Evolutionary conservation across 2,329 filamentous ascomycete species (phyloP), one percentile per base, ranked within the genome.

Genomic region (Thelonectria olida): DNA sequence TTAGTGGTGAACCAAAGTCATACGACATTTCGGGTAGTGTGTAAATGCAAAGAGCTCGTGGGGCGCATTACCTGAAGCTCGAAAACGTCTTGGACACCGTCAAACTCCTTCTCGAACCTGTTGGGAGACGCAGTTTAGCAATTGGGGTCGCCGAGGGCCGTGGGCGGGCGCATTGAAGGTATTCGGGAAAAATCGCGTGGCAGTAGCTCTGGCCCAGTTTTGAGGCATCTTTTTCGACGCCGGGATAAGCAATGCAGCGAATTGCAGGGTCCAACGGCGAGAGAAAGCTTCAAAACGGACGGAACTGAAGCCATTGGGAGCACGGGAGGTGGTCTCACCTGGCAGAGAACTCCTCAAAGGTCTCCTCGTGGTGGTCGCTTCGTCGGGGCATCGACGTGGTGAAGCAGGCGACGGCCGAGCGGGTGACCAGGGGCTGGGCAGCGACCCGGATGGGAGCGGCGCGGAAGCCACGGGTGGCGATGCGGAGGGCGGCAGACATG

Each of bases 91-190:
- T 98, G 93, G 70, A 99, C 96, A 76, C 84, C 82, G 67, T 99
- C 95, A 78, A 99, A 99, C 84, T 99, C 96, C 89, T 97, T 97
- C 88, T 99, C 96, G 78, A 97, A 99, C 85, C 96, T 99, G 79
- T 76, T 54, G 36, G 50, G 57, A 54, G 53, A 56, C 54, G 52
- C 51, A 44, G 44, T 66, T 75, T 64, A 74, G 73, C 71, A 66
- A 74, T 75, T 74, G 73, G 63, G 39, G 64, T 49, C 34, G 41
- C 15, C 41, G 51, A 42, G 62, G 52, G 41, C 17, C 62, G 58
- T 62, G 61, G 51, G 67, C 64, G 56, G 64, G 58, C 52, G 63
- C 66, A 68, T 68, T 69, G 69, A 69, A 64, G 67, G 34, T 67
- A 67, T 66, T 71, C 65, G 66, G 70, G 64, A 54, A 59, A 68